Percentiles rank a stretch among this genome's conserved stretches.
phyloP scores from a whole-genome alignment of 805 yeast genomes.

The Lipomyces orientalis region DNA sequence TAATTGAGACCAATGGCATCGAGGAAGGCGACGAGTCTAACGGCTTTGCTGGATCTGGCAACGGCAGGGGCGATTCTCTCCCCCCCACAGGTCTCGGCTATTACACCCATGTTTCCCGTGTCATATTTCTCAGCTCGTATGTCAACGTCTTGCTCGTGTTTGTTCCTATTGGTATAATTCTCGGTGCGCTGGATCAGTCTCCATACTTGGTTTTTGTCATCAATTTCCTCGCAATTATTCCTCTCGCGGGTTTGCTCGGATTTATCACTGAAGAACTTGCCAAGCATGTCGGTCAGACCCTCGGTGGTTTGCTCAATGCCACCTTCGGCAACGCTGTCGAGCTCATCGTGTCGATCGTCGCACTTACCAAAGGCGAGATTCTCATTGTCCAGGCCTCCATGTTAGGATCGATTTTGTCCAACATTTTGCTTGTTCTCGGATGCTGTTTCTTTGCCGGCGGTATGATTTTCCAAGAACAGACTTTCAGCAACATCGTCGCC shows the following conservation, averaged over 20 bases:
- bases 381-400: slow-evolving; percentile 96
- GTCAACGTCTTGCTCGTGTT: slow-evolving; percentile 77
- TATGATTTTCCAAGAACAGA: slow-evolving; percentile 79
- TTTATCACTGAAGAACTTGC: slow-evolving; percentile 93
- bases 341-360: slow-evolving; percentile 90
- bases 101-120: slow-evolving; percentile 7
- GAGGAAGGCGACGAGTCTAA: slow-evolving; percentile 1
- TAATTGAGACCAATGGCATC: not conserved
- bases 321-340: slow-evolving; percentile 98
- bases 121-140: slow-evolving; percentile 49
- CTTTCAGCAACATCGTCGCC: slow-evolving; percentile 94
- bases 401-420: slow-evolving; percentile 92
- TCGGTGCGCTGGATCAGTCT: slow-evolving; percentile 65
- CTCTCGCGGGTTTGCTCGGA: slow-evolving; percentile 87
- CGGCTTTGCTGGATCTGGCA: slow-evolving; percentile 8
- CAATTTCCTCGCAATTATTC: slow-evolving; percentile 89
- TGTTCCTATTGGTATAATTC: slow-evolving; percentile 87
- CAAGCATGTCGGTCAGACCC: slow-evolving; percentile 83
- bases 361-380: slow-evolving; percentile 82
- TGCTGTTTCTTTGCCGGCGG: slow-evolving; percentile 96
- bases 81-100: not conserved
- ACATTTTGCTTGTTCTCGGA: slow-evolving; percentile 88
- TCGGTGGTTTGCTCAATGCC: slow-evolving; percentile 94
- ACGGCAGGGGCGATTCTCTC: slow-evolving; percentile 4
- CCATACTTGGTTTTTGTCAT: slow-evolving; percentile 65